Evolutionary conservation across 2,329 filamentous ascomycete species (phyloP), one percentile per base, ranked within the genome.

Genomic region (Fusarium sacchari): DNA sequence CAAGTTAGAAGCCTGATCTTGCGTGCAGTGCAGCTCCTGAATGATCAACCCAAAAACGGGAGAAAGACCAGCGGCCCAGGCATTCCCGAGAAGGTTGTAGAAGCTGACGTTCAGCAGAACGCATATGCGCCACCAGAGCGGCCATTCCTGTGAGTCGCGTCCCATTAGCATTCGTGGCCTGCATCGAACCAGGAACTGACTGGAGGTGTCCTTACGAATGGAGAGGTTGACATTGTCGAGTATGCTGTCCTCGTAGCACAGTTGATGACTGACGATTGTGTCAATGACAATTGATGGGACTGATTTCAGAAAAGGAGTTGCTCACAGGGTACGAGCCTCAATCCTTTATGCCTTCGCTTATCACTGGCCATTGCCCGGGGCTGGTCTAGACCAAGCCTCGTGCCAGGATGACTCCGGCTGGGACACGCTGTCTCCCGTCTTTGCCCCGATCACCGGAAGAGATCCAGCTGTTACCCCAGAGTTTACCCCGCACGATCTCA

Each of bases 21-120:
- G 30, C 12, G 64, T 49, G 6, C 60, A 66, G 13, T 65, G 49
- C 2, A 65, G 26, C 7, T 66, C 64, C 42, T 58, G 64, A 5
- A 66, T 66, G 18, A 66, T 58, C 3, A 66, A 34, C 2, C 64
- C 60, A 26, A 66, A 66, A 7, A 58, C 28, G 6, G 64, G 49
- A 12, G 64, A 66, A 32, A 66, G 60, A 7, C 64, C 64, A 37
- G 64, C 36, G n/a, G 36, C 42, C 60, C 64, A 65, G 13, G 64
- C 60, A 32, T 66, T 66, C 4, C 64, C 64, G 2, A 66, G 30
- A 1, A 65, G 42, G 4, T 65, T 65, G 36, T 66, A 66, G 3
- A 66, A 37, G 36, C 64, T 65, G 30, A 65, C 43, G 7, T 66
- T 66, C 12, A 66, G 18, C 6, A 65, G 42, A 3, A 66, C 36